phyloP scores from a whole-genome alignment of 495 filamentous ascomycete genomes.

The Hypoxylon fragiforme region DNA sequence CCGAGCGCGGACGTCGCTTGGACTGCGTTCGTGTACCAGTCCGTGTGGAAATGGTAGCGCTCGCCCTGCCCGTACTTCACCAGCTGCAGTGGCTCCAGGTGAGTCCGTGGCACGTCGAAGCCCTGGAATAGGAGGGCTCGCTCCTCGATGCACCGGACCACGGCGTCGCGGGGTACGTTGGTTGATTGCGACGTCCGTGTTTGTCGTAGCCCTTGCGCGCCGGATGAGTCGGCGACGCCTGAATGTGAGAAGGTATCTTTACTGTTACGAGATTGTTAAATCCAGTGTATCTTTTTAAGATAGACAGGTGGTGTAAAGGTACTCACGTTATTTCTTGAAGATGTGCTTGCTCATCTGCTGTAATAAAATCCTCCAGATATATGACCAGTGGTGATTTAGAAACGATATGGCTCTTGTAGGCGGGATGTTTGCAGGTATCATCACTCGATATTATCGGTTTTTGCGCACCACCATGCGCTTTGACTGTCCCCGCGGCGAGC shows the following conservation, averaged over 20 bases:
- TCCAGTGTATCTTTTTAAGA: not conserved
- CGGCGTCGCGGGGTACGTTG: conserved; percentile 53
- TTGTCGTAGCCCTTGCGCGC: conserved; percentile 35
- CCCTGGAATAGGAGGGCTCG: conserved; percentile 74
- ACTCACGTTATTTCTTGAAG: conserved; percentile 48
- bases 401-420: conserved; percentile 55
- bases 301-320: not conserved
- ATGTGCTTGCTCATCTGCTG: conserved; percentile 44
- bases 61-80: conserved; percentile 55
- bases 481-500: conserved; percentile 19
- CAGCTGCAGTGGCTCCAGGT: conserved; percentile 58
- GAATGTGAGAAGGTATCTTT: conserved; percentile 47
- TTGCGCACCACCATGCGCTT: conserved; percentile 26
- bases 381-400: conserved; percentile 59
- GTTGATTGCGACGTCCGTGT: conserved; percentile 52
- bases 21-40: conserved; percentile 56
- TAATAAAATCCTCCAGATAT: conserved; percentile 56
- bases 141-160: conserved; percentile 68
- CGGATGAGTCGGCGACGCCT: conserved; percentile 39
- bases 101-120: conserved; percentile 47
- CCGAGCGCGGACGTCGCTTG: conserved; percentile 44
- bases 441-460: conserved; percentile 27
- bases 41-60: conserved; percentile 58
- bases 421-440: conserved; percentile 45
- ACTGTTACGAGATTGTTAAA: conserved; percentile 21